These are phyloP conservation scores for Ophiosphaerella herpotricha DNA, from an alignment of 2,329 filamentous ascomycete genomes.

Conservation along the genomic window DNA sequence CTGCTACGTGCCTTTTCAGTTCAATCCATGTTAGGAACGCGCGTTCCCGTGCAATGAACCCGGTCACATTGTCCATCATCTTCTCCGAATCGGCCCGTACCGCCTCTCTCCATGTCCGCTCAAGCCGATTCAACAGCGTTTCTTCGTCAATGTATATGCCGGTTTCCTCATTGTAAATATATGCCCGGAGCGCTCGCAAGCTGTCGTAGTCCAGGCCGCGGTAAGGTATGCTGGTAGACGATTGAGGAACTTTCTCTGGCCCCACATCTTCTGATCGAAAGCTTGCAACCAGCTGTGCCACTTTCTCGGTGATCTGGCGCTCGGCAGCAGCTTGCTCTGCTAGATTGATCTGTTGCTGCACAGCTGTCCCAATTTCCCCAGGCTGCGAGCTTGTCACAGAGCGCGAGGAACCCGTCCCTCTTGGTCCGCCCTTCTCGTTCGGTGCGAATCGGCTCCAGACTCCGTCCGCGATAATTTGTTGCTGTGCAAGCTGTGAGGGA, in stretches of 20 bases:
- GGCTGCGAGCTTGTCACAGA: constrained; percentile 12
- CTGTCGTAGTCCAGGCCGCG: constrained; percentile 38
- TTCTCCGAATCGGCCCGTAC: constrained; percentile 33
- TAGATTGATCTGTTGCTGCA: constrained; percentile 26
- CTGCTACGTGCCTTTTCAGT: constrained; percentile 39
- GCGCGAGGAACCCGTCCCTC: constrained; percentile 19
- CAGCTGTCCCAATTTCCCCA: constrained; percentile 18
- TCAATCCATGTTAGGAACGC: constrained; percentile 44
- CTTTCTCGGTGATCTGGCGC: constrained; percentile 32
- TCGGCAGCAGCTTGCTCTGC: constrained; percentile 28
- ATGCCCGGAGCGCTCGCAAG: constrained; percentile 34
- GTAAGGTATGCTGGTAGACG: constrained; percentile 25
- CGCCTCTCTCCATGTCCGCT: constrained; percentile 37
- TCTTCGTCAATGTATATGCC: constrained; percentile 34
- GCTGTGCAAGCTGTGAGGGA: constrained; percentile 10
- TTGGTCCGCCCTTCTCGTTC: constrained; percentile 17
- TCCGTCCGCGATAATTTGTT: constrained; percentile 26
- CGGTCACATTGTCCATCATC: constrained; percentile 31
- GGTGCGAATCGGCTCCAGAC: constrained; percentile 27
- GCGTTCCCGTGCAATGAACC: constrained; percentile 39
- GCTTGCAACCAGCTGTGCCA: constrained; percentile 34
- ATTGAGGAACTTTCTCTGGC: constrained; percentile 25
- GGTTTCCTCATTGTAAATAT: constrained; percentile 36
- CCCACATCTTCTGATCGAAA: constrained; percentile 29
- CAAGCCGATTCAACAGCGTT: constrained; percentile 33